Base-by-base conservation (phyloP, 345 rosid species). In the Eucalyptus tenuipes region DNA sequence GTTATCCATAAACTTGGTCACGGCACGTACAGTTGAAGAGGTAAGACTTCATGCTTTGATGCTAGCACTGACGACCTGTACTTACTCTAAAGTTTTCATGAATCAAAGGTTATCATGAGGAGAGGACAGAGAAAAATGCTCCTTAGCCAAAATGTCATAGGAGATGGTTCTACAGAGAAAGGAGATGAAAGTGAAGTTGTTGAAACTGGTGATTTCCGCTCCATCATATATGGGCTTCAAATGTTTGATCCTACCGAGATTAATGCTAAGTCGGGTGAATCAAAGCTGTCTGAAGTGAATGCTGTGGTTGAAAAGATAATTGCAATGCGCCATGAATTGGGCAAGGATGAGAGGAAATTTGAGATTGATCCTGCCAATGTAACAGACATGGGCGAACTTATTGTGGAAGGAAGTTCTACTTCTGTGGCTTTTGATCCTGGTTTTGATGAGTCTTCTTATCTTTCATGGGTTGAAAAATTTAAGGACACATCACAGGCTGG, bases 361-460 rank as follows among this genome's bases (percentile, higher is more conserved):
- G 96, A 93, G 91, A 89, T 96, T 4, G 91, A 91, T 90, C 89
- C 92, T 17, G 88, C 82, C 87, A 93, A 93, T 88, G 55, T 90
- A 86, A 84, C 88, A 52, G 86, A 89, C n/a, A 90, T 88, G 17
- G 37, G 42, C 49, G 90, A 92, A 75, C 82, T 75, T 85, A 45
- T 84, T 84, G 50, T 89, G 37, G 81, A 47, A 88, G 92, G 88
- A 81, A 88, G 50, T 88, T 92, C 92, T 89, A 86, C 94, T 68
- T 91, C 91, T 25, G 89, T 71, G 14, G 57, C 47, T 90, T 87
- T 90, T 89, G 90, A 94, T 89, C 90, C 96, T 81, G 95, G 92
- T 93, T 93, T 96, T 90, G 97, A 95, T 88, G 99, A 97, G 92
- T 97, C 94, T 90, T 94, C 97, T 37, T 97, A 96, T 93, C 95